Conservation (phyloP, 2,329 filamentous ascomycete genomes). For the Clarireedia paspali region DNA sequence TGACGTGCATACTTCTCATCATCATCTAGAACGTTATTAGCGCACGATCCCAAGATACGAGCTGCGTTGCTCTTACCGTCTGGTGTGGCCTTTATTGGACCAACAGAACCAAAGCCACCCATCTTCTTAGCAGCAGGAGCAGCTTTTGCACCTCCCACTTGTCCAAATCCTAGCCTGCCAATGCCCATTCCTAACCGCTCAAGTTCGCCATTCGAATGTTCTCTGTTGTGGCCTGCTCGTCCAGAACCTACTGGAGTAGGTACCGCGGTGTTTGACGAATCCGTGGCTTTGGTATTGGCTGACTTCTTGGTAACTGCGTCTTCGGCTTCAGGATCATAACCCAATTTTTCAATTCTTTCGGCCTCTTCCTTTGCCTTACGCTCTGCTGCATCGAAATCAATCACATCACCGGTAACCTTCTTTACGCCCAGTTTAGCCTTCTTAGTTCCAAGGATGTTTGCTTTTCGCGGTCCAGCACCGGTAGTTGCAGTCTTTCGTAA, state of each 20-base stretch:
- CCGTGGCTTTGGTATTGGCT: slow-evolving; percentile 30
- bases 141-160: slow-evolving; percentile 26
- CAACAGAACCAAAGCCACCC: slow-evolving; percentile 81
- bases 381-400: slow-evolving; percentile 97
- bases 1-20: slow-evolving; percentile 74
- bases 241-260: slow-evolving; percentile 69
- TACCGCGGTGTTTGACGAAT: slow-evolving; percentile 54
- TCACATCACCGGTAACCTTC: slow-evolving; percentile 72
- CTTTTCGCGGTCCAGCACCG: slow-evolving; percentile 62
- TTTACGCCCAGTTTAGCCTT: slow-evolving; percentile 87
- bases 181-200: slow-evolving; percentile 71
- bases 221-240: slow-evolving; percentile 44
- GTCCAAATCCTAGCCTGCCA: slow-evolving; percentile 28
- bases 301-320: slow-evolving; percentile 39
- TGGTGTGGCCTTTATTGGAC: slow-evolving; percentile 59
- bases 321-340: slow-evolving; percentile 90
- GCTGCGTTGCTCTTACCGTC: slow-evolving; percentile 46
- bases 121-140: slow-evolving; percentile 43
- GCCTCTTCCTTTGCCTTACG: slow-evolving; percentile 96
- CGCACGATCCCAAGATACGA: neutral
- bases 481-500: slow-evolving; percentile 64
- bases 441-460: slow-evolving; percentile 79
- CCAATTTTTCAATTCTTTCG: slow-evolving; percentile 88
- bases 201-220: slow-evolving; percentile 68
- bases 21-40: slow-evolving; percentile 47